A percentile compares a stretch with the other conserved stretches of the same genome.
These are phyloP conservation scores for Boletus tomentosulus DNA, from an alignment of 768 basidiomycete genomes.

Conservation along the genomic window DNA sequence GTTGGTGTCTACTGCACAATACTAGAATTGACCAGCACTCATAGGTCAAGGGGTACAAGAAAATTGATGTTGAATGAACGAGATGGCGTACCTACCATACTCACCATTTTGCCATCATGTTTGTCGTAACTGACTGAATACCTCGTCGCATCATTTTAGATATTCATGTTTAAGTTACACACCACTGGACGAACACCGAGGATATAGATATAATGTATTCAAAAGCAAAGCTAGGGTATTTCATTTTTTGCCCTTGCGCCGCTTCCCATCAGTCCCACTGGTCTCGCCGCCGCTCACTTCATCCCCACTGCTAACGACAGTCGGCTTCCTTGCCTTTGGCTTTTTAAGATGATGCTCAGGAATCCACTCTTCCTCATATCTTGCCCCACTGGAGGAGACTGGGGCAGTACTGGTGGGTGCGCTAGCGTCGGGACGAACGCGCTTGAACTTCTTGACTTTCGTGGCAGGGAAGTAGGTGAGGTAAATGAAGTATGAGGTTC, in stretches of 20 bases:
- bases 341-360: slow-evolving; percentile 85
- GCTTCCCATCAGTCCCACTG: slow-evolving; percentile 52
- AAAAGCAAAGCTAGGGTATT: background rate
- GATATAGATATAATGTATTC: background rate
- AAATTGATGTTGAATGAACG: slow-evolving; percentile 50
- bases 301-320: slow-evolving; percentile 54
- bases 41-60: slow-evolving; percentile 86
- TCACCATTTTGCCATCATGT: background rate
- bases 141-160: background rate
- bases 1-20: slow-evolving; percentile 20
- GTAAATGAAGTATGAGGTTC: slow-evolving; percentile 61
- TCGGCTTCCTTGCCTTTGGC: slow-evolving; percentile 46
- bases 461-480: slow-evolving; percentile 58
- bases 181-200: background rate
- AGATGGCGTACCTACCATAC: background rate
- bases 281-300: slow-evolving; percentile 64
- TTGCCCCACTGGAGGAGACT: slow-evolving; percentile 56
- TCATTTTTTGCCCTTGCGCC: slow-evolving; percentile 51
- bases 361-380: slow-evolving; percentile 89
- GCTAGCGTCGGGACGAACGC: slow-evolving; percentile 43
- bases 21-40: slow-evolving; percentile 3
- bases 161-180: slow-evolving; percentile 9
- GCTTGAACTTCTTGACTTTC: slow-evolving; percentile 50
- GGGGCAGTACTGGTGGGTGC: slow-evolving; percentile 56
- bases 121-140: background rate